Evolutionary conservation across 495 filamentous ascomycete species (phyloP).

Genomic region (Coniosporium apollinis): DNA sequence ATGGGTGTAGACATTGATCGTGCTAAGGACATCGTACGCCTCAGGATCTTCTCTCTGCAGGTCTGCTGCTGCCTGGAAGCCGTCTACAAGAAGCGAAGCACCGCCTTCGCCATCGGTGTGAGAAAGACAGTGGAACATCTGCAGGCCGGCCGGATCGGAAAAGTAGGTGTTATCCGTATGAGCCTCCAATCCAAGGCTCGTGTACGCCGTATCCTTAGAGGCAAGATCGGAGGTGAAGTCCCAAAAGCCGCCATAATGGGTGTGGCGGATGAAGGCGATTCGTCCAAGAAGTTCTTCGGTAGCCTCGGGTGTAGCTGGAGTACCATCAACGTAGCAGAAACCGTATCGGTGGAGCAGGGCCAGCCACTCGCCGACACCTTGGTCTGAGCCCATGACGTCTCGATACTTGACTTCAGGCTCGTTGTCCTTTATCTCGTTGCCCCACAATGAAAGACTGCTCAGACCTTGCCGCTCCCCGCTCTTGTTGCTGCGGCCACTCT

Average conservation of each 20-base stretch:
- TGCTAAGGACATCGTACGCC: slow-evolving; percentile 35
- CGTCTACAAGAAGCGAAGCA: slow-evolving; percentile 63
- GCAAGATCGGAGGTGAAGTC: slow-evolving; percentile 82
- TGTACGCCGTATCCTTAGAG: slow-evolving; percentile 88
- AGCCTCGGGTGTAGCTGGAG: slow-evolving; percentile 46
- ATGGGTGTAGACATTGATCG: slow-evolving; percentile 46
- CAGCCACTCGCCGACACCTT: slow-evolving; percentile 39
- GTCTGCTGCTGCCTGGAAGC: slow-evolving; percentile 49
- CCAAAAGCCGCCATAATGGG: slow-evolving; percentile 91
- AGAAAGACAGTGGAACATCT: slow-evolving; percentile 76
- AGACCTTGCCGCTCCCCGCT: slow-evolving; percentile 8
- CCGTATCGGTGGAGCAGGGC: slow-evolving; percentile 42
- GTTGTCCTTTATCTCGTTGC: slow-evolving; percentile 18
- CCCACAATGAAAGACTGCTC: slow-evolving; percentile 16
- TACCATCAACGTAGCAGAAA: slow-evolving; percentile 52
- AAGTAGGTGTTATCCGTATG: slow-evolving; percentile 96
- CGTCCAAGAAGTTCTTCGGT: slow-evolving; percentile 57
- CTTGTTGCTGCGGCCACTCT: neutral
- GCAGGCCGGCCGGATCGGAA: slow-evolving; percentile 72
- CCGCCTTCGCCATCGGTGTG: slow-evolving; percentile 55
- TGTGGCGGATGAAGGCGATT: slow-evolving; percentile 68
- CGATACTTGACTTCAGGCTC: slow-evolving; percentile 40
- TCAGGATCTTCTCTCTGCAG: slow-evolving; percentile 31
- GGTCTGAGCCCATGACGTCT: slow-evolving; percentile 39
- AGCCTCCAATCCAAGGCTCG: slow-evolving; percentile 50